A percentile compares a stretch with the other conserved stretches of the same genome.
phyloP scores from a whole-genome alignment of 345 rosid genomes.

The Gossypium turneri region DNA sequence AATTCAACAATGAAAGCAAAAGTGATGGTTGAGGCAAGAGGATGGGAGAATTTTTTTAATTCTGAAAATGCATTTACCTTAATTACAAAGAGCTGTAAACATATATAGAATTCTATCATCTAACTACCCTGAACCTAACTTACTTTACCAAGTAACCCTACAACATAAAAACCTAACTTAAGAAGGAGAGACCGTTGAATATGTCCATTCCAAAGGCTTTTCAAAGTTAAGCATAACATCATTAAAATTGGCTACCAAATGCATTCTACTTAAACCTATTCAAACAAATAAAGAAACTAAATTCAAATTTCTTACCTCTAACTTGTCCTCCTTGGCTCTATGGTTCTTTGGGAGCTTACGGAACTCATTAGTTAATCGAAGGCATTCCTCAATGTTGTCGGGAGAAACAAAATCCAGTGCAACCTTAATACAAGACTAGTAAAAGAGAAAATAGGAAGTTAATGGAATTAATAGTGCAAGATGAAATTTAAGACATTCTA shows the following conservation, averaged over 20 bases:
- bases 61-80: too few species aligned
- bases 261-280: neutral
- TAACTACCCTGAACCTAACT: too few species aligned
- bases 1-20: too few species aligned
- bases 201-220: neutral
- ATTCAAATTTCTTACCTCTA: conserved; percentile 31
- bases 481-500: neutral
- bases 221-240: neutral
- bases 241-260: neutral
- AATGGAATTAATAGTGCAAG: neutral
- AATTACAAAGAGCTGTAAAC: too few species aligned
- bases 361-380: conserved; percentile 41
- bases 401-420: conserved; percentile 51
- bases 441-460: neutral
- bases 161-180: neutral
- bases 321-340: conserved; percentile 44
- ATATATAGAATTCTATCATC: too few species aligned
- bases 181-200: neutral
- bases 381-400: conserved; percentile 42
- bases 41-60: too few species aligned
- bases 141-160: too few species aligned
- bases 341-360: conserved; percentile 41
- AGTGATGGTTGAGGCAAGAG: too few species aligned
- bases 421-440: conserved; percentile 48
- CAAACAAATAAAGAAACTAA: neutral